A percentile compares a stretch with the other conserved stretches of the same genome.
phyloP scores from a whole-genome alignment of 495 filamentous ascomycete genomes.

The Penicillium crystallinum region DNA sequence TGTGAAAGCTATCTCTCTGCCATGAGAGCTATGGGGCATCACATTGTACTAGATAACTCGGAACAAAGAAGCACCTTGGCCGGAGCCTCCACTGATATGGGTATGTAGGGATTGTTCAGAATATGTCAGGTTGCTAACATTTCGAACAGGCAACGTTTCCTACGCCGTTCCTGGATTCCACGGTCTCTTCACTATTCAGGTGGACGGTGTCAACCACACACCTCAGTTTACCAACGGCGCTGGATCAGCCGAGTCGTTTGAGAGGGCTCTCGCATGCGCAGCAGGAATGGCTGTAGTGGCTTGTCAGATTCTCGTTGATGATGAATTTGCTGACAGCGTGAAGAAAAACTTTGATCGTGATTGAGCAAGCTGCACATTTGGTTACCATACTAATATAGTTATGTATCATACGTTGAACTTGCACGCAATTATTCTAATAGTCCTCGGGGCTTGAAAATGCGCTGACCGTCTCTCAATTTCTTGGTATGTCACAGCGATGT shows the following conservation, averaged over 20 bases:
- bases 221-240: constrained; percentile 50
- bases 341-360: constrained; percentile 22
- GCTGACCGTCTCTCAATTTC: too few species aligned
- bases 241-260: constrained; percentile 44
- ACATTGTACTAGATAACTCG: constrained; percentile 40
- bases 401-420: too few species aligned
- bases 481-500: too few species aligned
- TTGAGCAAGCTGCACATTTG: too few species aligned
- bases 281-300: constrained; percentile 55
- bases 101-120: constrained; percentile 10
- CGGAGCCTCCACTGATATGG: constrained; percentile 39
- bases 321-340: constrained; percentile 28
- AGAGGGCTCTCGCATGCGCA: constrained; percentile 44
- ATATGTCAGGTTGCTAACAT: neutral
- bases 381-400: too few species aligned
- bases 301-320: constrained; percentile 45
- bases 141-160: constrained; percentile 57
- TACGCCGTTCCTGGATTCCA: constrained; percentile 56
- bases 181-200: constrained; percentile 49
- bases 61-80: constrained; percentile 23
- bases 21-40: constrained; percentile 44
- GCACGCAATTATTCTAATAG: too few species aligned
- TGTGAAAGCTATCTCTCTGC: constrained; percentile 49
- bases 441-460: too few species aligned
- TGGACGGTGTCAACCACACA: constrained; percentile 52